phyloP scores from a whole-genome alignment of 108 stramenopile genomes.

The Nannochloropsis granulata region DNA sequence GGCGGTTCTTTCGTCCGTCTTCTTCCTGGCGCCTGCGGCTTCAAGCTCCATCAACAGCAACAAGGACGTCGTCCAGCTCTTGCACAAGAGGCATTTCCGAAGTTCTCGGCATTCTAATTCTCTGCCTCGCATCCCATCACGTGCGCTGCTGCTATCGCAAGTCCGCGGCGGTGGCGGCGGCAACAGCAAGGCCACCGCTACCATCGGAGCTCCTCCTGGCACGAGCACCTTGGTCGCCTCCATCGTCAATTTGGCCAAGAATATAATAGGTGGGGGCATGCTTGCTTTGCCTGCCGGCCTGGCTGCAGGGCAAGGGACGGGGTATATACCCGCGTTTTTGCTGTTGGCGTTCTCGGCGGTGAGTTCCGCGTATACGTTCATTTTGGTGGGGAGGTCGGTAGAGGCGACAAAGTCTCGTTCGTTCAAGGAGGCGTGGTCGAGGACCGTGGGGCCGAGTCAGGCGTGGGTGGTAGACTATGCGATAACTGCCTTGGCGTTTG shows the following conservation, averaged over 20 bases:
- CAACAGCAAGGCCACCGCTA: background rate
- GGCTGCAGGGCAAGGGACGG: background rate
- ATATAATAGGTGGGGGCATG: conserved; percentile 3
- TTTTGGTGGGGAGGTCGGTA: background rate
- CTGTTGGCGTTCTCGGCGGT: background rate
- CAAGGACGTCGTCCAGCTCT: too few species aligned
- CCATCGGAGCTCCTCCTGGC: background rate
- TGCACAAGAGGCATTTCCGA: too few species aligned
- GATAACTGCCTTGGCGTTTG: background rate
- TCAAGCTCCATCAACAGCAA: too few species aligned
- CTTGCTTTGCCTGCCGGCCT: conserved; percentile 3
- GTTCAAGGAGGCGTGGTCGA: background rate
- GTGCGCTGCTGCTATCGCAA: background rate
- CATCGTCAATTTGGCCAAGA: conserved; percentile 4
- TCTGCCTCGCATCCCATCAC: background rate
- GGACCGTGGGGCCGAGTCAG: background rate
- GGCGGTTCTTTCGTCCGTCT: too few species aligned
- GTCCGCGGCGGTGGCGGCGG: background rate
- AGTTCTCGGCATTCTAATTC: background rate
- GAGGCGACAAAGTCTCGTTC: background rate
- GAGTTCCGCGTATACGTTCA: background rate
- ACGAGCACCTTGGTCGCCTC: background rate
- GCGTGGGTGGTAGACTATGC: background rate
- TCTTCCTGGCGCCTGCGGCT: too few species aligned
- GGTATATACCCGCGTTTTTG: background rate